phyloP scores from a whole-genome alignment of 2,329 filamentous ascomycete genomes.

The Sclerotinia sclerotiorum region DNA sequence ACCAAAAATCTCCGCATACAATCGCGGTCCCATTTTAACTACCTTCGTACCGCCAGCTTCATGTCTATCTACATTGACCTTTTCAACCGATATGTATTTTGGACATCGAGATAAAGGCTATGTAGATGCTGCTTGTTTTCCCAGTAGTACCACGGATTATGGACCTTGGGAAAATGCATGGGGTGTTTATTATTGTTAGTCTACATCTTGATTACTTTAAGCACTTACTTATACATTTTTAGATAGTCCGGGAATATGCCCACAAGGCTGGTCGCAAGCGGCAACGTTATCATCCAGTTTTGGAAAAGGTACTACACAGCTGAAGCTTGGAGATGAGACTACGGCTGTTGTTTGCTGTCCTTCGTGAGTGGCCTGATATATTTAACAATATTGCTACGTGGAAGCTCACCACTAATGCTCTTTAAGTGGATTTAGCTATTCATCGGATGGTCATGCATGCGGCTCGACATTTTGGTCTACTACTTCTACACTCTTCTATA shows the following conservation, averaged over 20 bases:
- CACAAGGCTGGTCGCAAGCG: neutral
- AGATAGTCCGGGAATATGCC: conserved; percentile 5
- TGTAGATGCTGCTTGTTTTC: neutral
- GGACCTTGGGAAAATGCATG: neutral
- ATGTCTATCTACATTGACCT: conserved; percentile 5
- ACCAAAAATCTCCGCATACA: neutral
- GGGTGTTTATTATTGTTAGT: conserved; percentile 2
- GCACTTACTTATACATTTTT: neutral
- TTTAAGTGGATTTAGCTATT: neutral
- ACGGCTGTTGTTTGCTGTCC: conserved; percentile 4
- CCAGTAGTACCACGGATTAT: conserved; percentile 6
- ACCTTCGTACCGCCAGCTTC: neutral
- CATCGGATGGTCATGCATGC: neutral
- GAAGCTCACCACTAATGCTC: neutral
- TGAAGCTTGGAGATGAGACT: neutral
- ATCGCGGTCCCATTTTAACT: neutral
- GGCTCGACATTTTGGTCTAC: neutral
- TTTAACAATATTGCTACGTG: neutral
- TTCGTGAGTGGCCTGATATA: neutral
- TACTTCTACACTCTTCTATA: neutral
- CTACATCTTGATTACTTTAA: neutral
- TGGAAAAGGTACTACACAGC: neutral
- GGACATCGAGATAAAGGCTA: neutral
- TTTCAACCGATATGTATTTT: neutral
- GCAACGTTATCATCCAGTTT: neutral